Base-by-base conservation (phyloP, 306 rosid genomes). In the Cicer judaicum region DNA sequence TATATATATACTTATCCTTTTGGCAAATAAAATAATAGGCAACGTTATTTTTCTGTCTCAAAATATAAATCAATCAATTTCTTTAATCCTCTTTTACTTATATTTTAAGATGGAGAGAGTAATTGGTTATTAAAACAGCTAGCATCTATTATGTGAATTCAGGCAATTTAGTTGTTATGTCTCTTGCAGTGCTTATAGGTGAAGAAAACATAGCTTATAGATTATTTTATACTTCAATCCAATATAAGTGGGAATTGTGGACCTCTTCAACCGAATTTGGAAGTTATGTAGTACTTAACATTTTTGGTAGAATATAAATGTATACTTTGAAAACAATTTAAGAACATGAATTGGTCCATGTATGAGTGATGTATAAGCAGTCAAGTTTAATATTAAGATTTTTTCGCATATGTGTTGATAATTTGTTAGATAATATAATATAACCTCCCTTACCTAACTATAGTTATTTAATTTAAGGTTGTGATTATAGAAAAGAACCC, bases 281-380 rank as follows among this genome's bases (percentile, higher is more conserved):
- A 57, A 48, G 63, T 56, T 76, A 46, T 19, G 64, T 61, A 6
- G 12, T 7, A 78, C 76, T 64, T 70, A 13, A 64, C 40, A 12
- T 60, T 55, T 55, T 64, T 65, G 40, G 64, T 15, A 13, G 64
- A 64, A 43, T 55, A 43, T 55, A 54, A 48, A 41, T 57, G 64
- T 48, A 47, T 52, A 44, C 47, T 52, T 14, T 14, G 29, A 61
- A 53, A 41, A 78, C 44, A 41, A 41, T 24, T 50, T 56, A 4
- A 21, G 15, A 70, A 5, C 54, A 24, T 10, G 71, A 76, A 50
- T 61, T 72, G 82, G 78, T 63, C 78, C 72, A 63, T 50, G 72
- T 19, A 42, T 74, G 74, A 68, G 76, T 84, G 57, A 56, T 64
- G 80, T 54, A 77, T 72, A 83, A 62, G 84, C 38, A 50, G 66